These are phyloP conservation scores for Colletotrichum falcatum DNA, from an alignment of 2,329 filamentous ascomycete species.

Conservation along the genomic window DNA sequence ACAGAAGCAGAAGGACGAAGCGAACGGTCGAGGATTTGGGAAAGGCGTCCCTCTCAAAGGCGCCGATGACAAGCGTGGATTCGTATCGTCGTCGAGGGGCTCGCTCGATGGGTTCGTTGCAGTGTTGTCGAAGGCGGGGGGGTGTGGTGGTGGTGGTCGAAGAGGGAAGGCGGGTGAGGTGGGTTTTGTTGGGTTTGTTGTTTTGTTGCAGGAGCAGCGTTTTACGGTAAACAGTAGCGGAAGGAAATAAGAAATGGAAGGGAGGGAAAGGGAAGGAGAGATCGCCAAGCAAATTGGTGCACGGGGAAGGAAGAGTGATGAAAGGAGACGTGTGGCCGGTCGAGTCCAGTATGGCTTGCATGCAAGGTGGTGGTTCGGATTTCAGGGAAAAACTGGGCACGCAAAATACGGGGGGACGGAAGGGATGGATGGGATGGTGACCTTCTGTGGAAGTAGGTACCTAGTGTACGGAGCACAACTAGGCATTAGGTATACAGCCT, in stretches of 20 bases:
- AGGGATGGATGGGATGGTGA: slow-evolving; percentile 16
- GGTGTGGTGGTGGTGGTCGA: neutral
- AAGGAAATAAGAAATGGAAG: slow-evolving; percentile 28
- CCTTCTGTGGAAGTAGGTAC: neutral
- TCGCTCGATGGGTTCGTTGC: slow-evolving; percentile 14
- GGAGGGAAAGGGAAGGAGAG: slow-evolving; percentile 28
- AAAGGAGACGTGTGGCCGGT: slow-evolving; percentile 30
- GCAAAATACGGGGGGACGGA: slow-evolving; percentile 25
- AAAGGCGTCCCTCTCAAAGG: slow-evolving; percentile 32
- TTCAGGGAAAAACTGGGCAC: slow-evolving; percentile 36
- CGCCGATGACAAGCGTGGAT: slow-evolving; percentile 18
- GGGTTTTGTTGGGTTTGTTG: slow-evolving; percentile 34
- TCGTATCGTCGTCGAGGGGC: slow-evolving; percentile 25
- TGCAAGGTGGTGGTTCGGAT: slow-evolving; percentile 26
- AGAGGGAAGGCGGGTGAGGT: neutral
- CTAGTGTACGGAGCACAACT: too few species aligned
- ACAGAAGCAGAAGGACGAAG: slow-evolving; percentile 3
- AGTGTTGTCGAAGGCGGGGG: neutral
- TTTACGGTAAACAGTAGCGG: neutral
- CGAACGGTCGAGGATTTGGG: slow-evolving; percentile 22
- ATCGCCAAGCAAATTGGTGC: slow-evolving; percentile 36
- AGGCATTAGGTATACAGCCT: slow-evolving; percentile 1
- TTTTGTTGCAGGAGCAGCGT: slow-evolving; percentile 5
- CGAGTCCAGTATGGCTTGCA: slow-evolving; percentile 1
- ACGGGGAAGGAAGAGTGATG: slow-evolving; percentile 37